Percentiles rank a stretch among this genome's conserved stretches.
Conservation (phyloP, 345 rosid genomes). For the Syzygium grande region DNA sequence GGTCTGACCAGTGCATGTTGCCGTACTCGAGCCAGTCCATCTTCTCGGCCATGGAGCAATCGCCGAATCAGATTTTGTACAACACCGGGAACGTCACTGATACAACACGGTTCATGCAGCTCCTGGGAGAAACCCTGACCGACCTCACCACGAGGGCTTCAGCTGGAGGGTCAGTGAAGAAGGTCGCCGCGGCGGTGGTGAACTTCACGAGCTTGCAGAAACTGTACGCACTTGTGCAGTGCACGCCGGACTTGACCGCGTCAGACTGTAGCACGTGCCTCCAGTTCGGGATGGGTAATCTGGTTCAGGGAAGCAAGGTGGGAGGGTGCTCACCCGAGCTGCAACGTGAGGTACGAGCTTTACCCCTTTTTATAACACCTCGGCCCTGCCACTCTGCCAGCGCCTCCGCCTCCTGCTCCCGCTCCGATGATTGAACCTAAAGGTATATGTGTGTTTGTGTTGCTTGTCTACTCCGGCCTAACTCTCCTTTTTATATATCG, state of each 20-base stretch:
- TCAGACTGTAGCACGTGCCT: background rate
- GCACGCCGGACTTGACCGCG: background rate
- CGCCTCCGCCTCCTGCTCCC: background rate
- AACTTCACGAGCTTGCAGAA: background rate
- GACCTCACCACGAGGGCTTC: background rate
- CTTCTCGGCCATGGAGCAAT: background rate
- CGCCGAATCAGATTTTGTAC: rapidly evolving
- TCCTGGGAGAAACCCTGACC: rapidly evolving
- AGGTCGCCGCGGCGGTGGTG: background rate
- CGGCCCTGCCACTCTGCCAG: background rate
- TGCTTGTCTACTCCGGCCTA: background rate
- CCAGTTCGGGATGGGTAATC: rapidly evolving
- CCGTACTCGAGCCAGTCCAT: background rate
- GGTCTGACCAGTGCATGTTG: background rate
- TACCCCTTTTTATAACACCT: background rate
- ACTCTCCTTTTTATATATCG: background rate
- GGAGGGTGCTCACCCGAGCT: background rate
- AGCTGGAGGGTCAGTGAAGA: background rate
- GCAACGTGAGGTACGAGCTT: background rate
- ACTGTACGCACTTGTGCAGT: background rate
- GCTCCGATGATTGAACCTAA: background rate
- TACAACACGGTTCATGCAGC: rapidly evolving
- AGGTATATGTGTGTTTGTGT: background rate
- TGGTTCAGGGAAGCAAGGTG: background rate
- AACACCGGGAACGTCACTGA: background rate